Evolutionary conservation across 805 yeast genomes (phyloP), one percentile per base, ranked within the genome.

Genomic region (Groenewaldozyma salmanticensis): DNA sequence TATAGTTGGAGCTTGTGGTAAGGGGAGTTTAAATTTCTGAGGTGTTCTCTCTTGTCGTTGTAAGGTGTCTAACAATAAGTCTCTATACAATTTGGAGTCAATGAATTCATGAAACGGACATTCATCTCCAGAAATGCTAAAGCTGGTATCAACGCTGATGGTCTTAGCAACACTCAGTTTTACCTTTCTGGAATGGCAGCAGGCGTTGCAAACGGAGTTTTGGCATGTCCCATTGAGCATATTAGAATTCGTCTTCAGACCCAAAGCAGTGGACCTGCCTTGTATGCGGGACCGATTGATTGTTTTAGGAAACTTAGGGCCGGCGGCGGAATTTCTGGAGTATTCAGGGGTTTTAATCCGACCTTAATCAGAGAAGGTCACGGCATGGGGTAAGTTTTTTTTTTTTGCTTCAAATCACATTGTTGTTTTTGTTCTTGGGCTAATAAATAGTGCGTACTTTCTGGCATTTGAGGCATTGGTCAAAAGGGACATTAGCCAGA

Each of bases 1-100:
- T n/a, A n/a, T n/a, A n/a, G 70, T 90, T n/a, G 98, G 98, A 39
- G 95, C 95, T 0, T 88, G 96, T 69, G 96, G n/a, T n/a, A n/a
- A n/a, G n/a, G n/a, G n/a, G n/a, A n/a, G n/a, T n/a, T n/a, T n/a
- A n/a, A n/a, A n/a, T n/a, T n/a, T n/a, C n/a, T n/a, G n/a, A n/a
- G n/a, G n/a, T n/a, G n/a, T n/a, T n/a, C n/a, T n/a, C n/a, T n/a
- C n/a, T n/a, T n/a, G n/a, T n/a, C n/a, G n/a, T n/a, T n/a, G n/a
- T n/a, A n/a, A n/a, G n/a, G n/a, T n/a, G n/a, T n/a, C n/a, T n/a
- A n/a, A n/a, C n/a, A n/a, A n/a, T n/a, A n/a, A n/a, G n/a, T 92
- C 9, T 84, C 95, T 5, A 83, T 90, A 32, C 98, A 92, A 62
- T 92, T 92, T 57, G 92, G 95, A 35, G 94, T 86, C 29, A 88